Evolutionary conservation across 192 early-diverging fungal genomes (phyloP), one percentile per base, ranked within the genome.

Genomic region (Rhizophagus sp.): DNA sequence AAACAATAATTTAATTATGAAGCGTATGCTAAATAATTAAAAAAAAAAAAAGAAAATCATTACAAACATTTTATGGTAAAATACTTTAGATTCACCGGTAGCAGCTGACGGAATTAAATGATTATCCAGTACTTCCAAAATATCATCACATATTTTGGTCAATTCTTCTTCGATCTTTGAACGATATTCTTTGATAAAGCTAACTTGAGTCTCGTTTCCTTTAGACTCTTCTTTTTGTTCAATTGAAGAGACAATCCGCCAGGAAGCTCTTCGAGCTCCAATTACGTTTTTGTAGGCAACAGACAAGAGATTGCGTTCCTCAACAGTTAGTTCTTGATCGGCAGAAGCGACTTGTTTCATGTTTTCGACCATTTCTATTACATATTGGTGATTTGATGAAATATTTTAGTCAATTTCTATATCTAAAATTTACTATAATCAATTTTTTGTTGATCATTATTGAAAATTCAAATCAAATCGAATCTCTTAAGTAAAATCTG

Each of bases 241-340:
- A 83, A 99, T 99, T 79, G 98, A 99, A 78, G 97, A 99, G 17
- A 98, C 96, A 85, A 99, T 98, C 87, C 97, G 91, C 97, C 97
- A 98, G 76, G 98, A 98, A 64, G 96, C 98, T 92, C 97, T 95
- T 83, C 97, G 96, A 76, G 97, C 95, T 84, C 97, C 97, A 83
- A 99, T 99, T 76, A 99, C 97, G 87, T 99, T 99, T 94, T 99
- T 99, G 93, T 97, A 99, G 80, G 97, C 97, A 78, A 99, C 97
- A 68, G 97, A 98, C 47, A 99, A 90, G 74, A 99, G 88, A 90
- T 99, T 99, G 82, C 97, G 95, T 88, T 99, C 97, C 91, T 99
- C 97, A 70, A 99, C 96, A 71, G 94, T 95, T 75, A 99, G 91
- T 87, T 99, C 97, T 79, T 80, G 78, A 79, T 87, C 85, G 76